A percentile compares a stretch with the other conserved stretches of the same genome.
phyloP scores from a whole-genome alignment of 2,329 filamentous ascomycete genomes.

The Colletotrichum tropicale region DNA sequence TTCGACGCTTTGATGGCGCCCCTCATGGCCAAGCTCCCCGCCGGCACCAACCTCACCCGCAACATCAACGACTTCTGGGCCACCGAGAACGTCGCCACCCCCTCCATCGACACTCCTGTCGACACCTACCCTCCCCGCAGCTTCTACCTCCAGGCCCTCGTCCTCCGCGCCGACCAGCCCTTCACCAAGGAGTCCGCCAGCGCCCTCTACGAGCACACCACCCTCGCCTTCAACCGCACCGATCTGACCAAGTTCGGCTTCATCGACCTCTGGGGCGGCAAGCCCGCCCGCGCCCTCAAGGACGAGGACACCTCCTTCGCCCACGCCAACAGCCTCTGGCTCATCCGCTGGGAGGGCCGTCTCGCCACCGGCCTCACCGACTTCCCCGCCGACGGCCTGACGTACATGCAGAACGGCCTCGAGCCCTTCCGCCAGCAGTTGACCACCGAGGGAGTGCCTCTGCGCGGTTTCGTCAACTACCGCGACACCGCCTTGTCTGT shows the following conservation, averaged over 20 bases:
- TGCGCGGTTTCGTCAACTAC: constrained; percentile 22
- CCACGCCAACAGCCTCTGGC: constrained; percentile 43
- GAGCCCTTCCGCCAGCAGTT: constrained; percentile 20
- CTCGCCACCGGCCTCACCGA: constrained; percentile 43
- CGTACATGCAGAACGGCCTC: constrained; percentile 49
- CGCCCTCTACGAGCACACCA: constrained; percentile 10
- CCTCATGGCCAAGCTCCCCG: constrained; percentile 10
- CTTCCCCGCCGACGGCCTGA: constrained; percentile 51
- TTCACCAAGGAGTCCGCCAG: constrained; percentile 13
- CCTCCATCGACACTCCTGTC: constrained; percentile 7
- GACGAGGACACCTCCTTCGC: constrained; percentile 38
- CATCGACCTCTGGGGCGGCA: constrained; percentile 21
- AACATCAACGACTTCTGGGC: constrained; percentile 19
- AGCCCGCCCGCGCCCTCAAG: constrained; percentile 31
- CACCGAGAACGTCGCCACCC: constrained; percentile 17
- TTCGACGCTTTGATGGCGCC: constrained; percentile 18
- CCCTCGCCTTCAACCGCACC: constrained; percentile 18
- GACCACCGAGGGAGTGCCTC: background rate
- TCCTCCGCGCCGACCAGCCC: constrained; percentile 17
- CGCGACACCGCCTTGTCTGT: constrained; percentile 13
- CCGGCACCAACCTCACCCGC: constrained; percentile 5
- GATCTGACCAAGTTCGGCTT: constrained; percentile 19
- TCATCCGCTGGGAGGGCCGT: constrained; percentile 31
- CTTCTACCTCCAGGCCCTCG: constrained; percentile 21
- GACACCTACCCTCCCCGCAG: constrained; percentile 15